Base-by-base conservation (phyloP, 169 alveolate genomes). In the Cyclospora cayetanensis region DNA sequence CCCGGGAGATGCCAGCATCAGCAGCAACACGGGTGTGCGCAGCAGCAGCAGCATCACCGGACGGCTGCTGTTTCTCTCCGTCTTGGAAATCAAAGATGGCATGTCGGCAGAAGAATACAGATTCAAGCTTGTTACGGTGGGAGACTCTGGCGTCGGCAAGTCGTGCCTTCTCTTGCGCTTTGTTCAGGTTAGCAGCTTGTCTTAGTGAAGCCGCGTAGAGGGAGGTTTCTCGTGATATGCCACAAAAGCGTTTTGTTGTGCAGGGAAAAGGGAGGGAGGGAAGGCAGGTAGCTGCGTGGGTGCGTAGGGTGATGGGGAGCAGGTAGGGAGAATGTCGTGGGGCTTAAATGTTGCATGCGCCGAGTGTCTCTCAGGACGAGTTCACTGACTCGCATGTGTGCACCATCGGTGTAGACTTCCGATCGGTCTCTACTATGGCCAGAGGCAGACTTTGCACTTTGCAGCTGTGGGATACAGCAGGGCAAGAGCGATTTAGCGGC, bases 381-480 rank as follows among this genome's bases (percentile, higher is more conserved):
- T 97, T 96, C 93, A 95, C 98, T 1, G 98, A 96, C 93, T 96
- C 96, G 90, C 96, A 96, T 93, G 96, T 96, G 87, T 93, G 97
- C 20, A 97, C 98, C 15, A 97, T 97, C 50, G 98, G 98, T 25
- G 97, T 97, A 12, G 98, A 97, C 82, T 97, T 97, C 93, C 94
- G 98, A 82, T 97, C 98, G 55, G 96, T 97, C 79, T 97, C 99
- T 60, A 91, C 98, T 37, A 96, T 96, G 90, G 97, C 97, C 55
- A 98, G 96, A 68, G 98, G 97, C 0, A 97, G 96, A 70, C 93
- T 96, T 41, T 98, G 98, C 53, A 98, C 98, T 80, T 95, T 98
- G 72, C 98, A 98, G 95, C 98, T 98, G 95, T 98, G 99, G 99
- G 99, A 98, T 90, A 98, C 99, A 20, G 99, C 99, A 2, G 99